Evolutionary conservation across 2,329 filamentous ascomycete species (phyloP).

Genomic region (Xylaria sp.): DNA sequence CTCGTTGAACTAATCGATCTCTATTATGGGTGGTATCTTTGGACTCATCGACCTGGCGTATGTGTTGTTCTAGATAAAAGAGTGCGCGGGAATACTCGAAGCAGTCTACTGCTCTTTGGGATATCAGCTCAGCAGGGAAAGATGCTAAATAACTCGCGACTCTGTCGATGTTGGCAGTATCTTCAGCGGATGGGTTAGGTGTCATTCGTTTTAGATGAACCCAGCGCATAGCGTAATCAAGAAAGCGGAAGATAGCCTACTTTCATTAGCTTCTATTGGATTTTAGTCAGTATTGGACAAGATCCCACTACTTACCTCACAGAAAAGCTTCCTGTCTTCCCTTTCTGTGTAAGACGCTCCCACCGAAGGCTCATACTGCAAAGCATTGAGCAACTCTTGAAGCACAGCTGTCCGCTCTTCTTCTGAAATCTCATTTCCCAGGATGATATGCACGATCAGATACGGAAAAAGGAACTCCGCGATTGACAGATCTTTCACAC

Average conservation of each 20-base stretch:
- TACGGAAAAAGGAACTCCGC: conserved; percentile 90
- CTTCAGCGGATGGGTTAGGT: conserved; percentile 42
- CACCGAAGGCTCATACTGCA: conserved; percentile 64
- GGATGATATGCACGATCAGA: conserved; percentile 79
- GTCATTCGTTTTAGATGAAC: conserved; percentile 72
- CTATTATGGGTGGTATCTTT: conserved; percentile 56
- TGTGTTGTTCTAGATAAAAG: conserved; percentile 94
- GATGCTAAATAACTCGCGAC: conserved; percentile 59
- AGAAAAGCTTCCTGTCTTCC: conserved; percentile 83
- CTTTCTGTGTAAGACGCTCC: conserved; percentile 64
- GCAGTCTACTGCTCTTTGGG: conserved; percentile 87
- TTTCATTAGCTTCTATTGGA: conserved; percentile 30
- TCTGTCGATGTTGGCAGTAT: conserved; percentile 56
- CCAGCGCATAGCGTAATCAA: conserved; percentile 94
- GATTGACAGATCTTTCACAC: conserved; percentile 83
- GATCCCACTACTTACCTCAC: conserved; percentile 67
- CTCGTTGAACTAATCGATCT: conserved; percentile 72
- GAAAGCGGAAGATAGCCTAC: conserved; percentile 83
- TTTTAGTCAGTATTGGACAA: not conserved
- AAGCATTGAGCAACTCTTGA: conserved; percentile 75
- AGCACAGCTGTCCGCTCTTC: conserved; percentile 68
- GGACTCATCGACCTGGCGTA: conserved; percentile 57
- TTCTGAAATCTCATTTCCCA: conserved; percentile 68
- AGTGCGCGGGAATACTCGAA: conserved; percentile 90
- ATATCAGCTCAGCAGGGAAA: conserved; percentile 77